These are phyloP conservation scores for Wickerhamomyces chambardii DNA, from an alignment of 805 yeast species.

Conservation along the genomic window DNA sequence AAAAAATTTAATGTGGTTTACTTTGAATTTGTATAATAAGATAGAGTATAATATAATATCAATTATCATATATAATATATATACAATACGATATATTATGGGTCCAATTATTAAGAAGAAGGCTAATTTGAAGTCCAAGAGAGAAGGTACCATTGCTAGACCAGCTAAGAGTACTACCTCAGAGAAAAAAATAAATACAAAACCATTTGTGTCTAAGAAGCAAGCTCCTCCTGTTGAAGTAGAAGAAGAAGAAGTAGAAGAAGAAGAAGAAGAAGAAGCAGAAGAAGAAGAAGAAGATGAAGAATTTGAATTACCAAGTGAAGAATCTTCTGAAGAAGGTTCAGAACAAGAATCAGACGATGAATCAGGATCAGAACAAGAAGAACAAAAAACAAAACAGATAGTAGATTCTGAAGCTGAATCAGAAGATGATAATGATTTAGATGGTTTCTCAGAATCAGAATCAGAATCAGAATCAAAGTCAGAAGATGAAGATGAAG, in stretches of 20 bases:
- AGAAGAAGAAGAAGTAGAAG: conserved; percentile 14
- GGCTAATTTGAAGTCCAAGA: conserved; percentile 12
- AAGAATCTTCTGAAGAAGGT: conserved; percentile 2
- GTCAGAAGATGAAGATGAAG: conserved; percentile 8
- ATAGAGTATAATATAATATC: too few relatives aligned
- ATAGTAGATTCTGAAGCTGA: conserved; percentile 9
- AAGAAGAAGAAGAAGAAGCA: conserved; percentile 18
- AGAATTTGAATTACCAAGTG: conserved; percentile 16
- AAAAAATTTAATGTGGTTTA: too few relatives aligned
- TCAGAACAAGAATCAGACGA: conserved; percentile 15
- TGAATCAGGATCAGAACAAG: conserved; percentile 11
- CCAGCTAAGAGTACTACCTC: not conserved
- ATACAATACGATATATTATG: not conserved
- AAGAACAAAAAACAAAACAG: not conserved
- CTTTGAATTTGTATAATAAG: too few relatives aligned
- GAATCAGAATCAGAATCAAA: conserved; percentile 7
- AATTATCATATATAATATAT: too few relatives aligned
- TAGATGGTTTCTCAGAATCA: conserved; percentile 9
- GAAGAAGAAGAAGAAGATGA: conserved; percentile 17
- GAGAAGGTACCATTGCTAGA: conserved; percentile 4
- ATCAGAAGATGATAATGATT: conserved; percentile 2
- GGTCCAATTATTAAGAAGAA: conserved; percentile 8
- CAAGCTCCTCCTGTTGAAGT: too few relatives aligned
- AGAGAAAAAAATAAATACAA: conserved; percentile 1
- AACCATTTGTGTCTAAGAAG: too few relatives aligned